These are phyloP conservation scores for Neofusicoccum parvum DNA, from an alignment of 2,329 filamentous ascomycete genomes.

Conservation along the genomic window DNA sequence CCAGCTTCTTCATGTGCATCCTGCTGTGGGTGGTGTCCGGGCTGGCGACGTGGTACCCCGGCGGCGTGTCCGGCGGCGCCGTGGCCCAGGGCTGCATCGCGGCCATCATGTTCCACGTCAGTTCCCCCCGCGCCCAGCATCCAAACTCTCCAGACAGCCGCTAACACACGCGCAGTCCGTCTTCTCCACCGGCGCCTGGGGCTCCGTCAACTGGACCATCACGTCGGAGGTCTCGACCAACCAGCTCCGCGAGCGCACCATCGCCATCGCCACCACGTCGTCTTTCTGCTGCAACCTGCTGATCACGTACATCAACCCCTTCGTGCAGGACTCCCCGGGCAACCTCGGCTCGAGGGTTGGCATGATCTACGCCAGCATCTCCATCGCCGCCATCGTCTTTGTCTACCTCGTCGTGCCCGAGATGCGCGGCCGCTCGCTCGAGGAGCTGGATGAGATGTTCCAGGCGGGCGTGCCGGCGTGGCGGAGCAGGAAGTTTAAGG, in stretches of 20 bases:
- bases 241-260: conserved; percentile 3
- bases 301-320: conserved; percentile 4
- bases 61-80: background rate
- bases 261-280: background rate
- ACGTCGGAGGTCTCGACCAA: background rate
- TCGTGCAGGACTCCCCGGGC: conserved; percentile 25
- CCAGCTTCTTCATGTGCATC: background rate
- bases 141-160: too few relatives aligned
- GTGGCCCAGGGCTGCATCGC: background rate
- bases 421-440: conserved; percentile 30
- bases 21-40: conserved; percentile 1
- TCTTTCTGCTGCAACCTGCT: conserved; percentile 3
- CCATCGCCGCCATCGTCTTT: conserved; percentile 41
- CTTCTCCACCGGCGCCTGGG: conserved; percentile 14
- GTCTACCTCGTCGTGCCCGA: conserved; percentile 63
- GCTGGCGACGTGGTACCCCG: conserved; percentile 4
- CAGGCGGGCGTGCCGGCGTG: conserved; percentile 28
- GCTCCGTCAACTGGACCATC: conserved; percentile 8
- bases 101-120: background rate
- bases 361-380: conserved; percentile 27
- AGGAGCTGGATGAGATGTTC: conserved; percentile 36
- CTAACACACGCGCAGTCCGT: background rate
- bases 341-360: conserved; percentile 32
- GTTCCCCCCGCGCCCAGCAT: too few relatives aligned
- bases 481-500: background rate